Conservation (phyloP, 148 eudicot genomes). For the Chenopodium album region DNA sequence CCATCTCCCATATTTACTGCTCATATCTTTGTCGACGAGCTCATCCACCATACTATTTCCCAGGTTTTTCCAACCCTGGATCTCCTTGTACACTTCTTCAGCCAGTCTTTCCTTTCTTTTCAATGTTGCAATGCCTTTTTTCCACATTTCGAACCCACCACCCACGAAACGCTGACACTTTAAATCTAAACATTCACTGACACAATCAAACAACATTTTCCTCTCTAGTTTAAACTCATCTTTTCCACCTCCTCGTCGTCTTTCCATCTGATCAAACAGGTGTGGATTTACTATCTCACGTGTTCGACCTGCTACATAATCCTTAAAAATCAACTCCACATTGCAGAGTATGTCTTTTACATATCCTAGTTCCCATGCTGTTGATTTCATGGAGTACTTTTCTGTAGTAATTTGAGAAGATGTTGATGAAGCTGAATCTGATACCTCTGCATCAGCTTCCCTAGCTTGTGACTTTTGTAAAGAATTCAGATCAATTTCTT, state of each 20-base stretch:
- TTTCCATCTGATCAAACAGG: slow-evolving; percentile 72
- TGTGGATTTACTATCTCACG: slow-evolving; percentile 58
- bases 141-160: slow-evolving; percentile 56
- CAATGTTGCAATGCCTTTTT: slow-evolving; percentile 49
- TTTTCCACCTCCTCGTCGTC: slow-evolving; percentile 23
- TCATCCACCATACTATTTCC: slow-evolving; percentile 81
- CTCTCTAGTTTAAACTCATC: slow-evolving; percentile 33
- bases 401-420: slow-evolving; percentile 22
- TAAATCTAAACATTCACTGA: slow-evolving; percentile 63
- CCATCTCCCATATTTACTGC: slow-evolving; percentile 73
- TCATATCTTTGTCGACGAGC: slow-evolving; percentile 92
- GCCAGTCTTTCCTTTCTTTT: slow-evolving; percentile 59
- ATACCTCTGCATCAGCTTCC: slow-evolving; percentile 61
- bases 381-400: slow-evolving; percentile 29
- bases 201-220: slow-evolving; percentile 73
- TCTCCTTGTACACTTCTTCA: slow-evolving; percentile 67
- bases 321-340: slow-evolving; percentile 60
- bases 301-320: slow-evolving; percentile 57
- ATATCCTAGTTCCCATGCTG: slow-evolving; percentile 65
- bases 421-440: slow-evolving; percentile 84
- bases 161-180: slow-evolving; percentile 46
- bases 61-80: slow-evolving; percentile 57
- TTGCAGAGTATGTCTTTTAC: slow-evolving; percentile 56
- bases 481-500: slow-evolving; percentile 35
- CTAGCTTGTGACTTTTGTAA: slow-evolving; percentile 29